Evolutionary conservation across 371 early-diverging fungal genomes (phyloP), one percentile per base, ranked within the genome.

Genomic region (Rhizopus microsporus): DNA sequence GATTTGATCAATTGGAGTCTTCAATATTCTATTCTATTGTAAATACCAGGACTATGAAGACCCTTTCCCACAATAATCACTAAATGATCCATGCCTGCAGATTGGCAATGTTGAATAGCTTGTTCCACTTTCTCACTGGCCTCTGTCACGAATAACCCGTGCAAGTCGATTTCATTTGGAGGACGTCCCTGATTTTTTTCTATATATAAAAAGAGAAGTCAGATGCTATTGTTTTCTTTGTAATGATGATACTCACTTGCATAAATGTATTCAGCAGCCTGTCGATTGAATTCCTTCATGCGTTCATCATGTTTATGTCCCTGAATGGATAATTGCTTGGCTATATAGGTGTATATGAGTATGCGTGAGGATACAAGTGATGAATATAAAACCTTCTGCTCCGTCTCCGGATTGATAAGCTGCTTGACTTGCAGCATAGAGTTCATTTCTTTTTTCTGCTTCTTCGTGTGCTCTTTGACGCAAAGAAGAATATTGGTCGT

Each of bases 1-100:
- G 2, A 23, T 53, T 13, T n/a, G 7, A 2, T 31, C 23, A 32
- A 30, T 4, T 49, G 7, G 15, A 31, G 29, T 39, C n/a, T 13
- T n/a, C 17, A 29, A 33, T 35, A 15, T 34, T 56, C 4, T 56
- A 32, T 23, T 12, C n/a, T 12, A 12, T 44, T 52, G 1, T 31
- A 12, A 42, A 29, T 63, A 75, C 72, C 70, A 55, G 80, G 60
- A 54, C 84, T 84, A 51, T 84, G 85, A 34, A 82, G 77, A 2
- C 87, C 87, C 47, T 71, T 72, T 17, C 87, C 87, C 1, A 86
- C 87, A 65, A 86, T 86, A 37, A 86, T 86, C 7, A 73, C 65
- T 44, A 86, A 58, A 61, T 78, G 57, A 9, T 73, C 60, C 29
- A 68, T 60, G 3, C 71, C 69, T 40, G 74, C 63, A 46, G 59